Percentiles rank a stretch among this genome's conserved stretches.
Evolutionary conservation across 2,329 filamentous ascomycete species (phyloP).

Genomic region (Verticillium nubilum): DNA sequence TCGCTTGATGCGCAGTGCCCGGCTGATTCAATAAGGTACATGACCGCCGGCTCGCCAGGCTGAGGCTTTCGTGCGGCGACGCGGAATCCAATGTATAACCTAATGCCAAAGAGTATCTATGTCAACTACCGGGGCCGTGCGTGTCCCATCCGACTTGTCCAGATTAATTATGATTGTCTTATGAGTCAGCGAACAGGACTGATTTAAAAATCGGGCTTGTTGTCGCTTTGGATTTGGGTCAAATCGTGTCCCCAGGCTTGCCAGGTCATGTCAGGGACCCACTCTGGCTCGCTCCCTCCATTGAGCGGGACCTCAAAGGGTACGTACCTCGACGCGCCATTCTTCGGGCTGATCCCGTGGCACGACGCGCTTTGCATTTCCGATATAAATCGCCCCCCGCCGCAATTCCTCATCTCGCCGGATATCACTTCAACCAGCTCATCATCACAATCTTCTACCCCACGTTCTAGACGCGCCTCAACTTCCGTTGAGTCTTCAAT

Average conservation of each 20-base stretch:
- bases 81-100: not conserved
- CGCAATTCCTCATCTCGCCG: conserved; percentile 1
- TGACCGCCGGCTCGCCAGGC: no score
- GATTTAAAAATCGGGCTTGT: not conserved
- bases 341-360: conserved; percentile 11
- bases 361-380: conserved; percentile 4
- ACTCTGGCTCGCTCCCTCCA: not conserved
- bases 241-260: not conserved
- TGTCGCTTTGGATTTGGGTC: not conserved
- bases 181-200: no score
- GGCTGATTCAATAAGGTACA: no score
- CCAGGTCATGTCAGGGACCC: not conserved
- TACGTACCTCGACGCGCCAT: conserved; percentile 1
- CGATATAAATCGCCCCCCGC: conserved; percentile 10
- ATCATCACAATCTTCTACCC: not conserved
- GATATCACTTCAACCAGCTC: not conserved
- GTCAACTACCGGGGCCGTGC: not conserved
- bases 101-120: not conserved
- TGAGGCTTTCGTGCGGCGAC: not conserved
- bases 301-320: no score
- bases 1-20: no score
- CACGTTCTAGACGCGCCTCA: not conserved
- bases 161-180: no score
- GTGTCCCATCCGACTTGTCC: not conserved
- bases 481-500: not conserved